Evolutionary conservation across 192 early-diverging fungal genomes (phyloP).

Genomic region (Linderina pennispora): DNA sequence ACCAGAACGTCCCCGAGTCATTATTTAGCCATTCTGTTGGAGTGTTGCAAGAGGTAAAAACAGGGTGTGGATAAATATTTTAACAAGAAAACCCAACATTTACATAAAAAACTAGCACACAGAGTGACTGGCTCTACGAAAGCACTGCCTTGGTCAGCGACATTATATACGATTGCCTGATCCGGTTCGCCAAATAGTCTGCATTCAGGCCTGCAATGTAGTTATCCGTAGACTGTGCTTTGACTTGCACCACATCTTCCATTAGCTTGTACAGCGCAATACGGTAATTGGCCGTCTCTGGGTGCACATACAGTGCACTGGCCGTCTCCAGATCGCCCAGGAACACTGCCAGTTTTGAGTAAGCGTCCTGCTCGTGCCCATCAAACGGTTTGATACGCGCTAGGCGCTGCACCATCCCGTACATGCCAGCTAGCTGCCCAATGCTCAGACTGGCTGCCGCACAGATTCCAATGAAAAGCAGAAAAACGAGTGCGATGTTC

Average conservation of each 20-base stretch:
- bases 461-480: constrained; percentile 4
- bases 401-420: constrained; percentile 26
- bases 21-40: too few relatives aligned
- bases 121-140: too few relatives aligned
- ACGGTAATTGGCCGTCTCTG: constrained; percentile 20
- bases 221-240: constrained; percentile 22
- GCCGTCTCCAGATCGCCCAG: constrained; percentile 20
- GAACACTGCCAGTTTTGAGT: constrained; percentile 23
- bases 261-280: constrained; percentile 25
- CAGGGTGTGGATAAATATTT: too few relatives aligned
- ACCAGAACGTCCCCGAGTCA: not conserved
- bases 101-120: too few relatives aligned
- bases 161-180: constrained; percentile 23
- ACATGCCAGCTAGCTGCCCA: constrained; percentile 24
- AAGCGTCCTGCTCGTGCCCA: constrained; percentile 22
- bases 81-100: too few relatives aligned
- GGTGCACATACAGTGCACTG: constrained; percentile 12
- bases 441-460: constrained; percentile 6
- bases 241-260: constrained; percentile 9
- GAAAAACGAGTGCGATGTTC: not conserved
- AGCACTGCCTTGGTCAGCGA: too few relatives aligned
- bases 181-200: constrained; percentile 23
- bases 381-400: constrained; percentile 10
- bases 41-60: too few relatives aligned
- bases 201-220: constrained; percentile 16